Base-by-base conservation (phyloP, 768 basidiomycete species). In the Lentinula guzmanii region DNA sequence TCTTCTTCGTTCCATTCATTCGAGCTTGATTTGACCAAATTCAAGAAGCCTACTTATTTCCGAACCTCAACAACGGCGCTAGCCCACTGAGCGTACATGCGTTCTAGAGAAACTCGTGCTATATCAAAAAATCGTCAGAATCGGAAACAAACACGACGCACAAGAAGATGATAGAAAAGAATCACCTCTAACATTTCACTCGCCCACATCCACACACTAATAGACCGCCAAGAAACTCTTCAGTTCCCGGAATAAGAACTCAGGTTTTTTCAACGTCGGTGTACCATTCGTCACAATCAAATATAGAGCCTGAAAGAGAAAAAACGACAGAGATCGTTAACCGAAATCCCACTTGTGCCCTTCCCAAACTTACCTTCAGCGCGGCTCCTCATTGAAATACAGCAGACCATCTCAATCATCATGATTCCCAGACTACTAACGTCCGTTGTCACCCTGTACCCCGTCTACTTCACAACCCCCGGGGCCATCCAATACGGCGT, bases 391-490 rank as follows among this genome's bases (percentile, higher is more conserved):
- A 65, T 96, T 93, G 43, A 98, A 79, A 72, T 96, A 96, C 5
- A 95, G 95, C 2, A 94, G 95, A 98, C 95, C 95, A 98, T 98
- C 80, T 98, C 93, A 63, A 98, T 98, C 3, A 94, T 94, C 94
- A 97, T 95, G 75, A 98, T 97, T 4, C 95, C 95, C 9, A 97
- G 82, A 13, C 92, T 94, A 95, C 95, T 96, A 56, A 97, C 93
- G 68, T 96, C 95, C 21, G 43, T 39, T 73, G 95, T 96, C 31
- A 93, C 92, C 51, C 95, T 94, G 69, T 97, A 97, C 73, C 94
- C 93, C 75, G 96, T 95, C 72, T 95, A 91, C 76, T 94, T 95
- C 68, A 97, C 94, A 57, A 97, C 93, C 72, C 96, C 95, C n/a
- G 95, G 95, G 2, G 95, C 95, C 95, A 97, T 97, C 94, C 95